Evolutionary conservation across 1,284 basidiomycete species (phyloP), one percentile per base, ranked within the genome.

Genomic region (Trametes hirsuta): DNA sequence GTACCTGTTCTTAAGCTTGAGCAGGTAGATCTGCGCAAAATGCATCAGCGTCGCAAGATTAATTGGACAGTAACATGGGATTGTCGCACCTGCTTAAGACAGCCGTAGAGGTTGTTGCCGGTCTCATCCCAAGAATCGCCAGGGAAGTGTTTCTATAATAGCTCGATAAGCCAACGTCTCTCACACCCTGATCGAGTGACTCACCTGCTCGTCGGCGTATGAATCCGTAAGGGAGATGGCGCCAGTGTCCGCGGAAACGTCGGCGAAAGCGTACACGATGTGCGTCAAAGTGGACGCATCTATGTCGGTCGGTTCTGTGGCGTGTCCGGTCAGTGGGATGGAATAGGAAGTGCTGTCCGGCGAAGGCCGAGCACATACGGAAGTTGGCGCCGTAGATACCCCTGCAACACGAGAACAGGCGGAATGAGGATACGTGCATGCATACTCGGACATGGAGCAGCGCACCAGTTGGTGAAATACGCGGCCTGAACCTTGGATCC

Each of bases 251-350:
- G 86, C 74, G 59, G 87, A 83, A 53, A 91, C 83, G 72, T 96
- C 93, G 50, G 91, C 94, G 69, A 97, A 97, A 2, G 87, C 76
- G 71, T 97, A 97, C 22, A 95, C 78, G 68, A 97, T 85, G 70
- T 95, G 93, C 63, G 83, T 84, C 75, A 85, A 87, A 35, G 76
- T 77, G 1, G 93, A 93, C 1, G 85, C 84, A 25, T 81, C 79
- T n/a, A 91, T 80, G 70, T 81, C 71, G 74, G 84, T 77, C 73
- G 90, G 81, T 75, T 86, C 73, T 86, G 78, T 11, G 76, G 75
- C 46, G 24, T 35, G 42, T 22, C 4, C 12, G 18, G 41, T 53
- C 34, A 53, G 30, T 18, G 21, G 61, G 41, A 18, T 37, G 9
- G 40, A 59, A 55, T 54, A 46, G 51, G 25, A 57, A 14, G 36